A percentile compares a stretch with the other conserved stretches of the same genome.
These are phyloP conservation scores for Colletotrichum sp. DNA, from an alignment of 2,329 filamentous ascomycete species.

Conservation along the genomic window DNA sequence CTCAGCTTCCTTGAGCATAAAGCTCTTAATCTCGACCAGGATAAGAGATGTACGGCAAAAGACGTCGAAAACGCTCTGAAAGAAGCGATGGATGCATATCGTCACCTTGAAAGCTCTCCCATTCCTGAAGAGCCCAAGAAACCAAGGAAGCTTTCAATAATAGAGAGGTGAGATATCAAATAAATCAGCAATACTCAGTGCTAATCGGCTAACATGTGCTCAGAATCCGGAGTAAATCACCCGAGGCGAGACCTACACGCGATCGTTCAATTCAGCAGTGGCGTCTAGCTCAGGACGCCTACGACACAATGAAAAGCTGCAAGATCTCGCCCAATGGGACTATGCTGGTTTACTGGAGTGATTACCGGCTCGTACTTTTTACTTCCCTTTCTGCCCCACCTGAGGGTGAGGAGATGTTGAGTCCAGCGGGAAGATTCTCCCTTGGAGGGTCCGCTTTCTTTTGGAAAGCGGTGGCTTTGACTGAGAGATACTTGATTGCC, in stretches of 20 bases:
- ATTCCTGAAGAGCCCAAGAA: not conserved
- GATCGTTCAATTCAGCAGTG: not conserved
- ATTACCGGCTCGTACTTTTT: not conserved
- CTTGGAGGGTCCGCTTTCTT: not conserved
- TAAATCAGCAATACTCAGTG: not conserved
- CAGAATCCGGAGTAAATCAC: not conserved
- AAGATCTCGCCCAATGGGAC: not conserved
- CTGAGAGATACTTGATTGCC: not conserved
- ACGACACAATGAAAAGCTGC: not conserved
- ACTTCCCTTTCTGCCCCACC: not conserved
- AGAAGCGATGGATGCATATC: not conserved
- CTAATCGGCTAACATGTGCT: not conserved
- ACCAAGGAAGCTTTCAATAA: not conserved
- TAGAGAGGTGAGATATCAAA: not conserved
- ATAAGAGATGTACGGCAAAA: not conserved
- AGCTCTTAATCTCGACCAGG: not conserved
- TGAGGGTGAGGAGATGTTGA: not conserved
- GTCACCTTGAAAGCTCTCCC: not conserved
- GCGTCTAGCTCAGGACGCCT: not conserved
- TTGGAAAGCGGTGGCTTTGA: not conserved
- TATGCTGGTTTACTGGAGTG: not conserved
- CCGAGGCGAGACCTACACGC: not conserved
- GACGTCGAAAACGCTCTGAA: not conserved
- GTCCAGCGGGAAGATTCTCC: not conserved
- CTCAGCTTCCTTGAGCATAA: not conserved